A percentile compares a stretch with the other conserved stretches of the same genome.
phyloP scores from a whole-genome alignment of 1,284 basidiomycete genomes.

The Pseudozyma hubeiensis region DNA sequence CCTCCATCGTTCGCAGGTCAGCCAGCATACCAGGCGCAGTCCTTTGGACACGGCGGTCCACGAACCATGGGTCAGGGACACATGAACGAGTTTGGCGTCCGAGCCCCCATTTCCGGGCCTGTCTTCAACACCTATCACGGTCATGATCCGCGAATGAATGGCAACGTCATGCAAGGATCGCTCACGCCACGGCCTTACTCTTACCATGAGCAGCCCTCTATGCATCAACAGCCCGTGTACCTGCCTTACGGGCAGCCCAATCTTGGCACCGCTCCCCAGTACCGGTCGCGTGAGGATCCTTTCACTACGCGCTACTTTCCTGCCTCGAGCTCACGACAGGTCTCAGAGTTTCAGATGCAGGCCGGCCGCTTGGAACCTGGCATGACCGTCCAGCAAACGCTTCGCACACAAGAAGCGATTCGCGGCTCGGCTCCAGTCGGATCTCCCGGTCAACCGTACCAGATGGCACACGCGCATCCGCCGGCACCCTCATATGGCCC shows the following conservation, averaged over 20 bases:
- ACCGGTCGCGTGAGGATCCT: slow-evolving; percentile 53
- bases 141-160: slow-evolving; percentile 35
- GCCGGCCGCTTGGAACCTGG: slow-evolving; percentile 55
- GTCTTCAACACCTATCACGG: slow-evolving; percentile 44
- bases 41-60: slow-evolving; percentile 14
- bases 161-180: slow-evolving; percentile 27
- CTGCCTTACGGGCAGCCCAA: slow-evolving; percentile 29
- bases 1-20: slow-evolving; percentile 19
- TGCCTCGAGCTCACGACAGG: slow-evolving; percentile 60
- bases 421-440: slow-evolving; percentile 13
- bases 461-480: slow-evolving; percentile 19
- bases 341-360: slow-evolving; percentile 60
- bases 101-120: slow-evolving; percentile 15
- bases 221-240: slow-evolving; percentile 35
- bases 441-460: slow-evolving; percentile 22
- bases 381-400: slow-evolving; percentile 63
- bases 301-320: slow-evolving; percentile 59
- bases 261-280: slow-evolving; percentile 12
- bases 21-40: slow-evolving; percentile 22
- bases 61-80: slow-evolving; percentile 23
- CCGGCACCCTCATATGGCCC: slow-evolving; percentile 42
- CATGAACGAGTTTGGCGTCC: slow-evolving; percentile 41
- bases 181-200: slow-evolving; percentile 54
- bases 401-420: slow-evolving; percentile 55
- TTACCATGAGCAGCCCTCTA: slow-evolving; percentile 44